phyloP scores from a whole-genome alignment of 768 basidiomycete genomes.

The Macrocybe gigantea region DNA sequence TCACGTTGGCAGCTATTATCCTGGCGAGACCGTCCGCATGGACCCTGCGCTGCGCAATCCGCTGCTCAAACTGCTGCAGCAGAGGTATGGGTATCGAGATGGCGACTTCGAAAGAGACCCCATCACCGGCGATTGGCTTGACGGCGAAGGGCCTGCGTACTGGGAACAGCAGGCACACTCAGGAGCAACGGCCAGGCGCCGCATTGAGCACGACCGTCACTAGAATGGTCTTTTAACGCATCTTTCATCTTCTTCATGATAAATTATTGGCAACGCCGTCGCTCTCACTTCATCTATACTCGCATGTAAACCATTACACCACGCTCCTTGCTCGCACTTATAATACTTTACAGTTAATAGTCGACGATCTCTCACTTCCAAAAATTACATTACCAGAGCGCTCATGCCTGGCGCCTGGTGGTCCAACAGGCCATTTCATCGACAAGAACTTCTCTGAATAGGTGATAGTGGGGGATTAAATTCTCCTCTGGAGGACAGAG shows the following conservation, averaged over 20 bases:
- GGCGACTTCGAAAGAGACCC: constrained; percentile 81
- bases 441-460: too few species aligned
- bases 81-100: constrained; percentile 74
- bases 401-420: too few species aligned
- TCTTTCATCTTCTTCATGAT: constrained; percentile 1
- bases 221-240: constrained; percentile 6
- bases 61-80: constrained; percentile 62
- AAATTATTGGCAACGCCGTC: neutral
- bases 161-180: constrained; percentile 58
- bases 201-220: constrained; percentile 21
- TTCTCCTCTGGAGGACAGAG: too few species aligned
- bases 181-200: constrained; percentile 28
- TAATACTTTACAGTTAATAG: too few species aligned
- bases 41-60: constrained; percentile 83
- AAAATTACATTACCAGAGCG: too few species aligned
- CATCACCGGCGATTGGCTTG: constrained; percentile 57
- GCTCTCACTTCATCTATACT: neutral
- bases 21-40: constrained; percentile 84
- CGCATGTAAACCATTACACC: too few species aligned
- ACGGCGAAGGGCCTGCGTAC: constrained; percentile 52
- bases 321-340: too few species aligned
- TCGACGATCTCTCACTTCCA: too few species aligned
- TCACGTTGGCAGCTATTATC: constrained; percentile 74
- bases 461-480: too few species aligned
- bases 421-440: too few species aligned